Conservation (phyloP, 768 basidiomycete species). For the Boletus eberwhitei region DNA sequence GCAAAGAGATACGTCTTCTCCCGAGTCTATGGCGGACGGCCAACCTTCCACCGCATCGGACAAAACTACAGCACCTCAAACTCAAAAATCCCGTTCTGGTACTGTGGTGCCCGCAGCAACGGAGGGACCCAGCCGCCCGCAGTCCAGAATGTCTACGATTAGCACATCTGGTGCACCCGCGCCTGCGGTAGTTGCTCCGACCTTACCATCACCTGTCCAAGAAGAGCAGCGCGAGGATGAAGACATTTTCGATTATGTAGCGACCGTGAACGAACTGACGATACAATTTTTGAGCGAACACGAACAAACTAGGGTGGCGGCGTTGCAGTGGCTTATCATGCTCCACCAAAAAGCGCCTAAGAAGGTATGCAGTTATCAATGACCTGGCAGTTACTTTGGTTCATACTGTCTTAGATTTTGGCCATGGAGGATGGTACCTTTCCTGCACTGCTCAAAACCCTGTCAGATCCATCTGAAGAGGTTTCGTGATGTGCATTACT, state of each 20-base stretch:
- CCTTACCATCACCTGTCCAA: constrained; percentile 26
- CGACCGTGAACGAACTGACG: constrained; percentile 89
- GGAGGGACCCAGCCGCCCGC: constrained; percentile 52
- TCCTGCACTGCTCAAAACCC: constrained; percentile 88
- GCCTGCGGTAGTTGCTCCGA: constrained; percentile 29
- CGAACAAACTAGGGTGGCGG: constrained; percentile 93
- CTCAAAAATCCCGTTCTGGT: constrained; percentile 23
- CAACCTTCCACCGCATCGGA: constrained; percentile 33
- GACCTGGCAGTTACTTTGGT: not conserved
- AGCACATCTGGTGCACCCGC: constrained; percentile 38
- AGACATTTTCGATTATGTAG: constrained; percentile 88
- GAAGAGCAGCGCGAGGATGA: constrained; percentile 49
- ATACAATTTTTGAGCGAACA: constrained; percentile 94
- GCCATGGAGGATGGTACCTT: constrained; percentile 97
- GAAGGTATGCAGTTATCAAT: constrained; percentile 52
- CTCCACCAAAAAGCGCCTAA: constrained; percentile 96
- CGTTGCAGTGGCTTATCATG: constrained; percentile 98
- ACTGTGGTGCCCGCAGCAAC: constrained; percentile 24
- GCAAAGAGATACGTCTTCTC: constrained; percentile 46
- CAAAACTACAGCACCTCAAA: constrained; percentile 37
- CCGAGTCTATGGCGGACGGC: constrained; percentile 41
- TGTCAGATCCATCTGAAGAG: constrained; percentile 96
- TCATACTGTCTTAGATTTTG: constrained; percentile 58
- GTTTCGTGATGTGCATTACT: constrained; percentile 35
- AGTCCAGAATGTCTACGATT: constrained; percentile 55